These are phyloP conservation scores for Pseudogymnoascus sp. DNA, from an alignment of 2,329 filamentous ascomycete genomes.

Conservation along the genomic window DNA sequence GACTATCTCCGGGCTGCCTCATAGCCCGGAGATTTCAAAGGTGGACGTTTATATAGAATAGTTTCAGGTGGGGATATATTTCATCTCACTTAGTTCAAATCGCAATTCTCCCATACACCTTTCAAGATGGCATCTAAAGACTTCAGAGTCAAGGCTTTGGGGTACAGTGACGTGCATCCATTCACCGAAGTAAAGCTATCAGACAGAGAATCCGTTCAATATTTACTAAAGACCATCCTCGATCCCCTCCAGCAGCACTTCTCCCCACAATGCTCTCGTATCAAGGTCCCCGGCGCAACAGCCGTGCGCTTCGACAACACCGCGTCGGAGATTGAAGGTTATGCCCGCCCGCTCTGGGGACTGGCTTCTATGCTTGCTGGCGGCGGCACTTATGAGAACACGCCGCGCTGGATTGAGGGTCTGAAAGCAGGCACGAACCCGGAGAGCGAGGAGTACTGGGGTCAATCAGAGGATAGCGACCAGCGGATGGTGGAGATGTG, in stretches of 20 bases:
- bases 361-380: constrained; percentile 64
- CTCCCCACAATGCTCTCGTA: constrained; percentile 56
- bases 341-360: constrained; percentile 69
- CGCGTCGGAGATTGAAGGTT: constrained; percentile 70
- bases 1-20: background rate
- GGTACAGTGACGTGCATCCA: constrained; percentile 47
- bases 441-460: constrained; percentile 66
- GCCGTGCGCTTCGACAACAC: constrained; percentile 72
- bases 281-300: constrained; percentile 61
- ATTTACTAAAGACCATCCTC: constrained; percentile 55
- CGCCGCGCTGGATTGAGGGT: constrained; percentile 61
- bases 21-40: background rate
- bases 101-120: background rate
- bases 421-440: constrained; percentile 66
- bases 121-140: background rate
- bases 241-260: constrained; percentile 67
- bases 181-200: constrained; percentile 46
- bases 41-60: background rate
- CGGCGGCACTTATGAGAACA: constrained; percentile 55
- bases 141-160: constrained; percentile 31
- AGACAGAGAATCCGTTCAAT: constrained; percentile 50
- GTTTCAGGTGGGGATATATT: constrained; percentile 1
- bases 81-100: background rate
- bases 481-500: constrained; percentile 84
- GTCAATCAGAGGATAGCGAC: constrained; percentile 66